These are phyloP conservation scores for Prunus campanulata DNA, from an alignment of 306 rosid species.

Conservation along the genomic window DNA sequence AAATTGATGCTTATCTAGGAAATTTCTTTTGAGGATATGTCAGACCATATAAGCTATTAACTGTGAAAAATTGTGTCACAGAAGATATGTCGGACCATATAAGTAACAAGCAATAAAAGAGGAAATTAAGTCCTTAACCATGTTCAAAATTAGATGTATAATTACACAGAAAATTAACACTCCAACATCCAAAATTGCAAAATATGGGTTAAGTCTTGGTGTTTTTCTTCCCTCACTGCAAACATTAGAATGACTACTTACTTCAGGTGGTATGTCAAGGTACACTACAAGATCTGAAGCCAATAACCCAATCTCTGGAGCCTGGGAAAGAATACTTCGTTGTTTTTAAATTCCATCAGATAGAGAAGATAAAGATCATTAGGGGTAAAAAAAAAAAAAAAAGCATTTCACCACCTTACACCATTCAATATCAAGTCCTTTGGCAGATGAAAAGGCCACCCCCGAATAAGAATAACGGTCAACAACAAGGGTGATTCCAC, in stretches of 20 bases:
- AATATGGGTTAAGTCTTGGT: background rate
- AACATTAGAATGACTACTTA: constrained; percentile 17
- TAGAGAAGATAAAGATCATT: background rate
- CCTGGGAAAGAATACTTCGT: constrained; percentile 44
- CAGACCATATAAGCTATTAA: background rate
- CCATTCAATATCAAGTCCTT: constrained; percentile 87
- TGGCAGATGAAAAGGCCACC: constrained; percentile 90
- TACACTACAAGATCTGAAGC: constrained; percentile 77
- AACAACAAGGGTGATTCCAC: constrained; percentile 84
- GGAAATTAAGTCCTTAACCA: background rate
- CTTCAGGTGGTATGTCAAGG: constrained; percentile 93
- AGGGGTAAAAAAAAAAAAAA: background rate
- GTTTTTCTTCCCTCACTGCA: background rate
- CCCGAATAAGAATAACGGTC: constrained; percentile 99
- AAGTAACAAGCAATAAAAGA: background rate
- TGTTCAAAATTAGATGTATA: background rate
- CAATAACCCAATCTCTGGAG: constrained; percentile 81
- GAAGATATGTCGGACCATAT: background rate
- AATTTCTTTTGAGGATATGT: too few species aligned
- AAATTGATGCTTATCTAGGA: too few species aligned
- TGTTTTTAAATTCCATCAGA: background rate
- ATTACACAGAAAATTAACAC: background rate
- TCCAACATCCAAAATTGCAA: background rate
- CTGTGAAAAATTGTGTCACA: background rate
- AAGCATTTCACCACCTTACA: constrained; percentile 62